Percentiles rank a stretch among this genome's conserved stretches.
Conservation (phyloP, 768 basidiomycete species). For the Tylopilus rubrobrunneus region DNA sequence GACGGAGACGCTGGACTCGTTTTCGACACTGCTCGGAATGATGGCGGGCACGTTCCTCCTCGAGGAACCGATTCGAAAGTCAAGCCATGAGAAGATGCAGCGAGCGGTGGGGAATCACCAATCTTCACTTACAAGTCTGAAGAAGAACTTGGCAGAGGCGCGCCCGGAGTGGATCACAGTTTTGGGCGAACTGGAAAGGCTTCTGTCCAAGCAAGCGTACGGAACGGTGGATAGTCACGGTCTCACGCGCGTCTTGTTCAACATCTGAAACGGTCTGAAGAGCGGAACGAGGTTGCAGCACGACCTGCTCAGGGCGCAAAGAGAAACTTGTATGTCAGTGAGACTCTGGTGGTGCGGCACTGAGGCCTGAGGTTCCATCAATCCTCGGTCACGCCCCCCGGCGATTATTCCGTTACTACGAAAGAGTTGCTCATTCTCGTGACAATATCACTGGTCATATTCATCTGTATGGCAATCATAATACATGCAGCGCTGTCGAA, state of each 20-base stretch:
- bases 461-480: too few species aligned
- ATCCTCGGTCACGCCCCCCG: too few species aligned
- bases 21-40: slow-evolving; percentile 78
- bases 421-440: too few species aligned
- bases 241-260: slow-evolving; percentile 88
- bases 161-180: slow-evolving; percentile 70
- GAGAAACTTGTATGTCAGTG: too few species aligned
- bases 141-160: slow-evolving; percentile 82
- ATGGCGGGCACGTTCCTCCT: slow-evolving; percentile 84
- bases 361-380: too few species aligned
- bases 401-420: too few species aligned
- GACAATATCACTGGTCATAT: too few species aligned
- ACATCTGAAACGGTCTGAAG: slow-evolving; percentile 85
- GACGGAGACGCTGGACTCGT: slow-evolving; percentile 82
- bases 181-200: slow-evolving; percentile 22
- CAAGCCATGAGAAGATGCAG: slow-evolving; percentile 61
- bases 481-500: too few species aligned
- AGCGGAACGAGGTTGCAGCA: slow-evolving; percentile 82
- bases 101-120: slow-evolving; percentile 84
- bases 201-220: slow-evolving; percentile 54
- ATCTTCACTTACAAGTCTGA: slow-evolving; percentile 83
- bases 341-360: too few species aligned
- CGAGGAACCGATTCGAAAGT: slow-evolving; percentile 57
- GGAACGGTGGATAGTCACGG: slow-evolving; percentile 84
- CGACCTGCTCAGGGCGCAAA: slow-evolving; percentile 65